These are phyloP conservation scores for Collybiopsis confluens DNA, from an alignment of 768 basidiomycete genomes.

Conservation along the genomic window DNA sequence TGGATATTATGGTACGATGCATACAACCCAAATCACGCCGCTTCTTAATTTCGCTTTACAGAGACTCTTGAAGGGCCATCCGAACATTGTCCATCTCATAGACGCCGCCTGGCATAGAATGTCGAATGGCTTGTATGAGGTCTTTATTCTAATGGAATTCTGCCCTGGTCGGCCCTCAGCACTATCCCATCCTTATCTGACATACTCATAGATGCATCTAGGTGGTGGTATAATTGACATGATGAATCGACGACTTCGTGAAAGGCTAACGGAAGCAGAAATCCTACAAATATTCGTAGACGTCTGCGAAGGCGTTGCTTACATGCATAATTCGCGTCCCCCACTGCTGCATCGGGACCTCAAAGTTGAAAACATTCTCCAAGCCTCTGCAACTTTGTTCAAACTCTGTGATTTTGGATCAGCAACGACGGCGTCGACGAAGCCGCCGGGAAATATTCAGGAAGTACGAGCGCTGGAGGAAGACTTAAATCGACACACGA, in stretches of 20 bases:
- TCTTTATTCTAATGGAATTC: constrained; percentile 99
- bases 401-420: constrained; percentile 99
- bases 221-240: constrained; percentile 99
- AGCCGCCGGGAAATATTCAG: constrained; percentile 71
- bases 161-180: constrained; percentile 64
- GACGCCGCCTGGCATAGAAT: constrained; percentile 90
- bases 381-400: constrained; percentile 77
- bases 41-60: constrained; percentile 33
- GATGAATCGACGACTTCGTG: constrained; percentile 95
- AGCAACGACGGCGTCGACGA: constrained; percentile 65
- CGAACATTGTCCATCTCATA: constrained; percentile 93
- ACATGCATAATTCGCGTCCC: constrained; percentile 91
- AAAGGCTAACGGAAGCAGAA: constrained; percentile 92
- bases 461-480: constrained; percentile 87
- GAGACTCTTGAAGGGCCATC: constrained; percentile 89
- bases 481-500: constrained; percentile 93
- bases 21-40: constrained; percentile 6
- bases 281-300: constrained; percentile 98
- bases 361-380: constrained; percentile 98
- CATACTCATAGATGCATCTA: constrained; percentile 22
- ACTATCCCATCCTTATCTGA: not conserved
- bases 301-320: constrained; percentile 94
- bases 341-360: constrained; percentile 94
- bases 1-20: constrained; percentile 89
- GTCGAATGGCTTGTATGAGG: constrained; percentile 83